Evolutionary conservation across 2,329 filamentous ascomycete genomes (phyloP).

Genomic region (Calonectria leucothoes): DNA sequence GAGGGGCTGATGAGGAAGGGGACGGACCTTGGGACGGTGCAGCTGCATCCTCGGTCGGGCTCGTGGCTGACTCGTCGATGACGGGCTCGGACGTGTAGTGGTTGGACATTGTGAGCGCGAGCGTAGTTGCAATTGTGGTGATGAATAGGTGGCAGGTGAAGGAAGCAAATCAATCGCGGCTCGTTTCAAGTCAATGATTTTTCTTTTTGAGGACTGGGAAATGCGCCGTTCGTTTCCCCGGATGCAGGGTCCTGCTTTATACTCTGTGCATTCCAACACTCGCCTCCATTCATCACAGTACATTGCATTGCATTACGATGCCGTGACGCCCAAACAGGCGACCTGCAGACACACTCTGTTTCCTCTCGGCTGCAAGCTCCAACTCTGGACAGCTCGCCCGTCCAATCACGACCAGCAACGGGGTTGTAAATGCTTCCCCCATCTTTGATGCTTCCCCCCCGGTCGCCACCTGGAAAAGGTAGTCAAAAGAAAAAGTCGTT

Average conservation of each 20-base stretch:
- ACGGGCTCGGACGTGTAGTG: background rate
- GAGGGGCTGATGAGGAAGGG: background rate
- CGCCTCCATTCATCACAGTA: too few relatives aligned
- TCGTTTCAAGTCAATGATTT: background rate
- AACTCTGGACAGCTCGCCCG: background rate
- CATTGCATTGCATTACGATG: too few relatives aligned
- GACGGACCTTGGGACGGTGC: background rate
- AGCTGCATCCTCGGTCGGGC: background rate
- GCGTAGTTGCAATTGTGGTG: background rate
- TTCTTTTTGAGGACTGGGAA: background rate
- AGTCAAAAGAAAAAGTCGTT: background rate
- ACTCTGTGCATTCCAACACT: background rate
- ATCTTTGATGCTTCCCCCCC: background rate
- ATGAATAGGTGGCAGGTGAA: background rate
- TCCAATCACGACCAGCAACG: background rate
- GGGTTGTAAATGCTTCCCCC: background rate
- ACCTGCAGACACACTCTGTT: background rate
- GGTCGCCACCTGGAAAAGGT: background rate
- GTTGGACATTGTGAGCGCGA: background rate
- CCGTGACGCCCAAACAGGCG: background rate
- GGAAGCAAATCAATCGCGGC: background rate
- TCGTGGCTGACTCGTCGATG: background rate
- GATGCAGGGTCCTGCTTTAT: slow-evolving; percentile 3
- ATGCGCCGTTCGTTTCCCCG: background rate
- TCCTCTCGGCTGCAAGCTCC: background rate